These are phyloP conservation scores for Delitschia confertaspora DNA, from an alignment of 495 filamentous ascomycete species.

Conservation along the genomic window DNA sequence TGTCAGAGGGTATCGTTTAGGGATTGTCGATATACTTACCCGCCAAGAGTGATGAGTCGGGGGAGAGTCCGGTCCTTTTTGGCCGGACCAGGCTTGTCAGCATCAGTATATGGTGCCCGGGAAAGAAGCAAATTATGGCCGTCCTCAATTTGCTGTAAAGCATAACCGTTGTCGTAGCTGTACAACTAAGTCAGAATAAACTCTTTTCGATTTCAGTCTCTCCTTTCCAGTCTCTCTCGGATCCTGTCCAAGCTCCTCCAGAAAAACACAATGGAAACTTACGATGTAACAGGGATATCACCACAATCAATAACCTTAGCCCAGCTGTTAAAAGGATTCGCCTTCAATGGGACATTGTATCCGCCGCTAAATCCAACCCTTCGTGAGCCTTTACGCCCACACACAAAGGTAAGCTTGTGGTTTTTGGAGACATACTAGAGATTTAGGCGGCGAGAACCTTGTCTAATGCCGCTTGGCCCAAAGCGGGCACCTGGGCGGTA, in stretches of 20 bases:
- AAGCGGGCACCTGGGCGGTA: conserved; percentile 79
- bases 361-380: conserved; percentile 49
- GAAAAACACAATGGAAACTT: conserved; percentile 22
- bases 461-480: conserved; percentile 70
- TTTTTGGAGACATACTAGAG: conserved; percentile 47
- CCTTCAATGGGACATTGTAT: conserved; percentile 48
- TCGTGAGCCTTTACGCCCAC: conserved; percentile 42
- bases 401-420: conserved; percentile 20
- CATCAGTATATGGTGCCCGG: conserved; percentile 42
- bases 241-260: conserved; percentile 29
- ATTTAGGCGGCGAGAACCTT: conserved; percentile 64
- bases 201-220: too few species aligned
- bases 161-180: conserved; percentile 39
- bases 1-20: neutral
- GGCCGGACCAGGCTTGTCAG: conserved; percentile 41
- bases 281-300: conserved; percentile 42
- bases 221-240: too few species aligned
- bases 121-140: conserved; percentile 38
- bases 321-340: conserved; percentile 40
- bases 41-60: conserved; percentile 38
- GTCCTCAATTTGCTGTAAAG: conserved; percentile 39
- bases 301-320: conserved; percentile 38
- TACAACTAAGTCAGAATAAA: too few species aligned
- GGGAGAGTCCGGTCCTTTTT: conserved; percentile 48
- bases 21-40: conserved; percentile 20